Evolutionary conservation across 2,329 filamentous ascomycete species (phyloP).

Genomic region (Trichoderma endophyticum): DNA sequence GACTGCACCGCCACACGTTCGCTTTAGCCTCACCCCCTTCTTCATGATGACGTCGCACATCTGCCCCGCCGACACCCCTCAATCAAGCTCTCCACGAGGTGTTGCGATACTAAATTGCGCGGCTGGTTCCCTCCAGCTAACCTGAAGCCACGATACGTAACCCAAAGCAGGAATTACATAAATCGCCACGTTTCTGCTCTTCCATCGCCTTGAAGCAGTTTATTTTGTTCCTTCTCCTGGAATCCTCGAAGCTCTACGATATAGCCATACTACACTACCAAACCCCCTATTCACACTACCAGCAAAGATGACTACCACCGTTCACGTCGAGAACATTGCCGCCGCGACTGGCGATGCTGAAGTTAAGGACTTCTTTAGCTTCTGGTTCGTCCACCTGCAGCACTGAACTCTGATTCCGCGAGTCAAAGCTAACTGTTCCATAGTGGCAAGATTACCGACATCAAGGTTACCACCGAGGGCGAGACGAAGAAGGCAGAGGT

Average conservation of each 20-base stretch:
- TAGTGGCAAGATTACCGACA: slow-evolving; percentile 85
- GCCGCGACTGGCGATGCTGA: slow-evolving; percentile 80
- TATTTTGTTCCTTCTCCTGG: slow-evolving; percentile 1
- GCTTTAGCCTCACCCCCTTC: slow-evolving; percentile 11
- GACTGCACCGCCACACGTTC: slow-evolving; percentile 12
- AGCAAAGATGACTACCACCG: slow-evolving; percentile 45
- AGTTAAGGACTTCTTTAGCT: slow-evolving; percentile 95
- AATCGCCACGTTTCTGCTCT: slow-evolving; percentile 8
- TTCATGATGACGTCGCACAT: slow-evolving; percentile 20
- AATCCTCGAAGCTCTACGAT: neutral
- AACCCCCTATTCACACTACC: neutral
- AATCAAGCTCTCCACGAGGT: neutral
- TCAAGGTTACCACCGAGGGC: slow-evolving; percentile 69
- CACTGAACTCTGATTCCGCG: neutral
- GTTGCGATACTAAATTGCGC: slow-evolving; percentile 12
- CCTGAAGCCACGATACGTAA: slow-evolving; percentile 7
- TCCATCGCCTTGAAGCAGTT: neutral
- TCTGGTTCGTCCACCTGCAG: slow-evolving; percentile 59
- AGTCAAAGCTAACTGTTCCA: slow-evolving; percentile 22
- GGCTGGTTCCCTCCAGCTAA: slow-evolving; percentile 4
- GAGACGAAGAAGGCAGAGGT: slow-evolving; percentile 82
- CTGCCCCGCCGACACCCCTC: slow-evolving; percentile 20
- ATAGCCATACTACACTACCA: neutral
- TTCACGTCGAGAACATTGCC: slow-evolving; percentile 88
- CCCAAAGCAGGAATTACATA: slow-evolving; percentile 3